phyloP scores from a whole-genome alignment of 2,329 filamentous ascomycete genomes.

The Verticillium isaacii region DNA sequence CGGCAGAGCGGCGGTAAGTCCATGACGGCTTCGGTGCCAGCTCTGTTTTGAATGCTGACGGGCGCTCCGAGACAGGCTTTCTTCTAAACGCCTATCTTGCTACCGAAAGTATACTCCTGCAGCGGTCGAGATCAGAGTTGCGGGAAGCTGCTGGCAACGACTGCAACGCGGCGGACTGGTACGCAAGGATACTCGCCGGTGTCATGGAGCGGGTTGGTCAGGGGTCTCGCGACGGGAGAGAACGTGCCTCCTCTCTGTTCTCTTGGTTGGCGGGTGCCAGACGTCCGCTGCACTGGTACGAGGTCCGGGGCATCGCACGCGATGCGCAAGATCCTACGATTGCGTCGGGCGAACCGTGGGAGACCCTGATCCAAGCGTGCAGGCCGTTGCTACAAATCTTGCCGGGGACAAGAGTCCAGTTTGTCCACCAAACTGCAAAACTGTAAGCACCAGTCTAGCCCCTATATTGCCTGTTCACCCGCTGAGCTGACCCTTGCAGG shows the following conservation, averaged over 20 bases:
- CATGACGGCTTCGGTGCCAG: background rate
- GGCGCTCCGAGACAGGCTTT: constrained; percentile 16
- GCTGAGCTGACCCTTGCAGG: constrained; percentile 18
- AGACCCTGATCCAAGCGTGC: background rate
- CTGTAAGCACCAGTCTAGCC: background rate
- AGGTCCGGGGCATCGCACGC: constrained; percentile 19
- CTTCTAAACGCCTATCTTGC: constrained; percentile 26
- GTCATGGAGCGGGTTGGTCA: background rate
- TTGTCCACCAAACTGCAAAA: constrained; percentile 32
- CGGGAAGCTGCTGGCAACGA: background rate
- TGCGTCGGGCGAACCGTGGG: background rate
- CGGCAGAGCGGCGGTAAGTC: constrained; percentile 7
- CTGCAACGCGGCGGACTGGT: background rate
- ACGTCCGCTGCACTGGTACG: constrained; percentile 33
- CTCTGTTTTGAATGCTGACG: background rate
- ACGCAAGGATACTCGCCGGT: background rate
- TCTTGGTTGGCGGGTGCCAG: constrained; percentile 34
- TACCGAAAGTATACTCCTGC: constrained; percentile 19
- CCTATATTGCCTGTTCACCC: background rate
- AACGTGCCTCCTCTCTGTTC: constrained; percentile 19
- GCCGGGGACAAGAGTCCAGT: constrained; percentile 23
- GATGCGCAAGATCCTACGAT: background rate
- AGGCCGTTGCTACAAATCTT: constrained; percentile 26
- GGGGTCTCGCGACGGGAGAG: background rate
- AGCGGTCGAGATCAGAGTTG: constrained; percentile 14